Percentiles rank a stretch among this genome's conserved stretches.
Evolutionary conservation across 352 stramenopile species (phyloP).

Genomic region (Globisporangium recalcitrans): DNA sequence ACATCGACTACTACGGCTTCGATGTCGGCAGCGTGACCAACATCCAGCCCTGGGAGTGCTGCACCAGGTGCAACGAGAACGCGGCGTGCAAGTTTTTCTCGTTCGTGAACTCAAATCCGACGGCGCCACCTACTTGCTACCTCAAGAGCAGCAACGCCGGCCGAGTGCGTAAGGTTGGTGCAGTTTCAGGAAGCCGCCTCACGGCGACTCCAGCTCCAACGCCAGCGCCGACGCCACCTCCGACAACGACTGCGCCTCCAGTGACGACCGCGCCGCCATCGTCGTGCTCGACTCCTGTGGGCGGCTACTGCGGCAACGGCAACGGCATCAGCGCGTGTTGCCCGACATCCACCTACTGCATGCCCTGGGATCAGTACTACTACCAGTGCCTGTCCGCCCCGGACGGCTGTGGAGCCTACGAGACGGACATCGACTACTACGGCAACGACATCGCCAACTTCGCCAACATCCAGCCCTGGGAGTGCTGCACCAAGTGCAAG

Average conservation of each 20-base stretch:
- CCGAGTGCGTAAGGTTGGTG: slow-evolving; percentile 1
- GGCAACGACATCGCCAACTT: slow-evolving; percentile 34
- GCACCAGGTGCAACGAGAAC: slow-evolving; percentile 19
- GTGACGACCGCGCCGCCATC: neutral
- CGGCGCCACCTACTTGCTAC: slow-evolving; percentile 21
- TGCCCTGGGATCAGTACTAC: slow-evolving; percentile 32
- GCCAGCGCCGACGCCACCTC: neutral
- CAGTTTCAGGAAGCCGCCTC: slow-evolving; percentile 1
- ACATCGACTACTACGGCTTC: neutral
- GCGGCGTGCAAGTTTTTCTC: slow-evolving; percentile 32
- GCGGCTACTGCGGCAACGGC: slow-evolving; percentile 36
- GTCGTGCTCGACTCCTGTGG: slow-evolving; percentile 8
- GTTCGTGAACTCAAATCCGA: slow-evolving; percentile 19
- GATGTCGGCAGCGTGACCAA: slow-evolving; percentile 28
- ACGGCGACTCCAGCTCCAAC: neutral
- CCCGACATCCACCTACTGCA: slow-evolving; percentile 28
- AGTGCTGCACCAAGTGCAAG: slow-evolving; percentile 30
- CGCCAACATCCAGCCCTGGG: slow-evolving; percentile 25
- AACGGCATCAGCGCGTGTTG: slow-evolving; percentile 29
- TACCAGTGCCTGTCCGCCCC: neutral
- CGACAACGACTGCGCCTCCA: neutral
- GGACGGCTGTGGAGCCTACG: slow-evolving; percentile 10
- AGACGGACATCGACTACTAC: slow-evolving; percentile 47
- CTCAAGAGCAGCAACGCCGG: slow-evolving; percentile 22
- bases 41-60: slow-evolving; percentile 31